Base-by-base conservation (phyloP, 73 alveolate genomes). In the Paramecium octaurelia region DNA sequence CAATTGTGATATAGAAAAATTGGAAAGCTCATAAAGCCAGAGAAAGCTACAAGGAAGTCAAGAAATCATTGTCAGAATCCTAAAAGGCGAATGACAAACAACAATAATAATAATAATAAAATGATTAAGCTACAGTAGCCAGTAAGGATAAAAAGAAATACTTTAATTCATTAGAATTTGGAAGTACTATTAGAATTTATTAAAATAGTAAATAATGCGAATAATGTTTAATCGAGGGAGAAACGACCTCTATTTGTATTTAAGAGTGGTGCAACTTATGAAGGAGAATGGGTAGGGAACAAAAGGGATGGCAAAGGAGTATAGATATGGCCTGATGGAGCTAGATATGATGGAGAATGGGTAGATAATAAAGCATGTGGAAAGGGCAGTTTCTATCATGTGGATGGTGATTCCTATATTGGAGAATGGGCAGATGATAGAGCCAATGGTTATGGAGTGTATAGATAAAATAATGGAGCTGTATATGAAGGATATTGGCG, bases 251-350 rank as follows among this genome's bases (percentile, higher is more conserved):
- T 68, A 18, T 93, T 85, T 73, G 88, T 92, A 10, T 95, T 87
- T 92, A 92, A 92, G 34, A 60, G 95, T 24, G 98, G 98, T 2
- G 97, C 98, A 11, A 95, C 93, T 20, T 95, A 94, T 92, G 92
- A 54, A 18, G 98, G 97, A n/a, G 97, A 95, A 54, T 94, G 97
- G 98, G 83, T 69, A 36, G 97, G 96, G 1, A 88, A 92, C 21
- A 80, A 92, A 86, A 96, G 98, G 60, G 99, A 97, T 73, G 99
- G 99, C 48, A 94, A 93, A 58, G 99, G 99, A 1, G 92, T 87
- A 27, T 97, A 96, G 93, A 93, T 35, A 69, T 97, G 99, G 99
- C 92, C 95, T 16, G 98, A 97, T 85, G 99, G 99, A 27, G 98
- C 99, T 20, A 88, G 84, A 88, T 97, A 93, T 93, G 94, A 83